Conservation (phyloP, 495 filamentous ascomycete species). For the Xylaria grammica region DNA sequence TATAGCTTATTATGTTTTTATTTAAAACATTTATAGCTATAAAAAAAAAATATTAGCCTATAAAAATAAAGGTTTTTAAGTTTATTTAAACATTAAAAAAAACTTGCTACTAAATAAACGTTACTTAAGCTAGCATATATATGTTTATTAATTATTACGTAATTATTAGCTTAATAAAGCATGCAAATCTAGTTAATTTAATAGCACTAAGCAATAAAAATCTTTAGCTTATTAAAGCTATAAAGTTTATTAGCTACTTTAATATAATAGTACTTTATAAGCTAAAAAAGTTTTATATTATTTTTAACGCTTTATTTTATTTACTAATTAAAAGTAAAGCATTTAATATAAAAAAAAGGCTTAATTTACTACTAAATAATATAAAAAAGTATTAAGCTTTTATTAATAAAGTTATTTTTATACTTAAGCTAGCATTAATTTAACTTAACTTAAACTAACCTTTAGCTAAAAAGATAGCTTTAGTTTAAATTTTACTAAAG, state of each 20-base stretch:
- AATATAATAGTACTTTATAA: constrained; percentile 16
- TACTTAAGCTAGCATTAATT: not conserved
- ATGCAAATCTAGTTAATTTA: not conserved
- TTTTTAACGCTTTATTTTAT: constrained; percentile 13
- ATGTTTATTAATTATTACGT: not conserved
- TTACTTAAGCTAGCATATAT: not conserved
- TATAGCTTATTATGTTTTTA: not conserved
- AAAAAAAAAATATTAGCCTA: constrained; percentile 14
- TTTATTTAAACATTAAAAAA: not conserved
- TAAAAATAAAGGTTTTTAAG: constrained; percentile 6
- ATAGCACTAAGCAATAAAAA: constrained; percentile 12
- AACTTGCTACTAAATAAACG: not conserved
- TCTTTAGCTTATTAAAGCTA: not conserved
- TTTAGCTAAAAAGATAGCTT: not conserved
- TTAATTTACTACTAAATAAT: constrained; percentile 8
- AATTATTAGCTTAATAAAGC: not conserved
- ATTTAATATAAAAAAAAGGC: not conserved
- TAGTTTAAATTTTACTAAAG: not conserved
- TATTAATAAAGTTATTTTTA: not conserved
- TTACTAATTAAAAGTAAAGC: too few species aligned
- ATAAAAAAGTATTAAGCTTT: constrained; percentile 11
- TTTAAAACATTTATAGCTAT: not conserved
- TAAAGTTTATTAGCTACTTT: constrained; percentile 18
- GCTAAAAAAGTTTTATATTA: constrained; percentile 9
- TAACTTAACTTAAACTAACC: not conserved